phyloP scores from a whole-genome alignment of 257 asterid species.

The Solanum chmielewskii region DNA sequence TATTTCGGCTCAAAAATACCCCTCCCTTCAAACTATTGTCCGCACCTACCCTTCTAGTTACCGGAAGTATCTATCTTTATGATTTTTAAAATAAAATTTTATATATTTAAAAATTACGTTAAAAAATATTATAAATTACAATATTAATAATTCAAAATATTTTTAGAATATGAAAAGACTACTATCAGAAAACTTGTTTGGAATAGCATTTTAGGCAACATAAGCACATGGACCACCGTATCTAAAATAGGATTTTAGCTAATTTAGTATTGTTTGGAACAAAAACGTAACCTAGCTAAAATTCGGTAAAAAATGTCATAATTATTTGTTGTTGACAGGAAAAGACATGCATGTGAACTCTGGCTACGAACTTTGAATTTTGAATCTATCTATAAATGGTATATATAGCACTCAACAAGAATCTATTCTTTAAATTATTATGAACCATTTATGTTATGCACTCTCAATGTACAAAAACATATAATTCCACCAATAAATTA shows the following conservation, averaged over 20 bases:
- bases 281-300: background rate
- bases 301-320: background rate
- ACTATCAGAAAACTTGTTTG: background rate
- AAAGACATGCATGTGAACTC: background rate
- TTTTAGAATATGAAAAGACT: background rate
- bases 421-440: background rate
- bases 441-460: background rate
- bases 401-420: background rate
- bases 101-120: no score
- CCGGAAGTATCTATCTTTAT: no score
- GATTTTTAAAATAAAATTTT: no score
- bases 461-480: background rate
- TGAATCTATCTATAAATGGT: background rate
- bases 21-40: no score
- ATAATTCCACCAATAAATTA: background rate
- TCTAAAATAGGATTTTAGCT: background rate
- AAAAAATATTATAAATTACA: background rate
- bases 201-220: background rate
- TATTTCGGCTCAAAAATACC: no score
- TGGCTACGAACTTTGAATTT: background rate
- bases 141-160: no score
- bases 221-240: background rate
- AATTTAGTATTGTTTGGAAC: background rate
- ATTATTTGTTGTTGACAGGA: background rate
- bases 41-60: no score